phyloP scores from a whole-genome alignment of 768 basidiomycete species.

The Russula ochroleuca region DNA sequence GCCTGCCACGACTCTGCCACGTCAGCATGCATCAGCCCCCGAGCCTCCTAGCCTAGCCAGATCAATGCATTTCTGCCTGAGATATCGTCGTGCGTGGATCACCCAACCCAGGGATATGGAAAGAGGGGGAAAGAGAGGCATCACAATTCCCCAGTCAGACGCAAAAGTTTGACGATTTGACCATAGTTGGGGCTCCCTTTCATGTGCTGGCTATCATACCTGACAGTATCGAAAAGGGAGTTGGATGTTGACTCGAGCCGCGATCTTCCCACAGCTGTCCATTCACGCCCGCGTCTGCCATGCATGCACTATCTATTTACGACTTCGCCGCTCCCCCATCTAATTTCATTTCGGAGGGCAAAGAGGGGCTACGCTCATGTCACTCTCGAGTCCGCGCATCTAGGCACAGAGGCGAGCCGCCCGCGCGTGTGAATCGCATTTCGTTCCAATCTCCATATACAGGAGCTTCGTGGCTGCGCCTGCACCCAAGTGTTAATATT shows the following conservation, averaged over 20 bases:
- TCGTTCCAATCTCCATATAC: background rate
- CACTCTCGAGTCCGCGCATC: background rate
- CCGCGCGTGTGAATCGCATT: background rate
- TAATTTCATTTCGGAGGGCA: background rate
- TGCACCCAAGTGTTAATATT: background rate
- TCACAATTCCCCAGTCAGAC: background rate
- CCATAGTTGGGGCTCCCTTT: too few species aligned
- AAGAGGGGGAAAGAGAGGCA: background rate
- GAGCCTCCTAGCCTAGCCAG: too few species aligned
- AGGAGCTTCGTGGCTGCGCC: slow-evolving; percentile 4
- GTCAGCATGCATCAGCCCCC: too few species aligned
- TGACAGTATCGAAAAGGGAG: background rate
- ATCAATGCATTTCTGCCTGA: too few species aligned
- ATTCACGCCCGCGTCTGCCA: too few species aligned
- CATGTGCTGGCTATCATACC: too few species aligned
- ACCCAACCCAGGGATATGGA: background rate
- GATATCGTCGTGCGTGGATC: background rate
- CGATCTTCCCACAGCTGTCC: background rate
- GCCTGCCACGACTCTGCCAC: too few species aligned
- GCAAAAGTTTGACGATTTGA: background rate
- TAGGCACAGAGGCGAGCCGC: background rate
- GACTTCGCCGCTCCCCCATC: background rate
- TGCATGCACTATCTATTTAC: too few species aligned
- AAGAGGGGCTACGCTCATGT: background rate
- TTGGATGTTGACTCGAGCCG: background rate